Percentiles rank a stretch among this genome's conserved stretches.
phyloP scores from a whole-genome alignment of 2,329 filamentous ascomycete genomes.

The Sclerotinia nivalis region DNA sequence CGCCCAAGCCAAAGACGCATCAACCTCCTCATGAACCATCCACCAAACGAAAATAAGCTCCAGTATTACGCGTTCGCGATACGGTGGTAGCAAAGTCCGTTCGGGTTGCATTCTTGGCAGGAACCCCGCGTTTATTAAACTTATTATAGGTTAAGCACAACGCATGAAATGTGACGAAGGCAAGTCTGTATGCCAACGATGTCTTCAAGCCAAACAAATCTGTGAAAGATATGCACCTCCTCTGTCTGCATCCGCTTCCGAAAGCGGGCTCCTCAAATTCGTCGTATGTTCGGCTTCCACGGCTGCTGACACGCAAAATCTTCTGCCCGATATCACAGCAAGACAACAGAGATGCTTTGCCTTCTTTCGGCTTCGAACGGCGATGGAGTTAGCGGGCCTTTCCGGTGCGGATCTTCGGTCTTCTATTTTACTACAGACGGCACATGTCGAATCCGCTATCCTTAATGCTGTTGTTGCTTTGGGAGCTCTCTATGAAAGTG shows the following conservation, averaged over 20 bases:
- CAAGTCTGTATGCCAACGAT: constrained; percentile 31
- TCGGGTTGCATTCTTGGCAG: constrained; percentile 11
- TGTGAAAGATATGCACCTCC: constrained; percentile 33
- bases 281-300: constrained; percentile 5
- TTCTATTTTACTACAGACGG: constrained; percentile 27
- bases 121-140: neutral
- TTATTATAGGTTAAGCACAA: constrained; percentile 25
- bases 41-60: constrained; percentile 1
- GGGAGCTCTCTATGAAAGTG: constrained; percentile 27
- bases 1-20: too few relatives aligned
- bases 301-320: constrained; percentile 1
- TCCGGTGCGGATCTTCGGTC: constrained; percentile 30
- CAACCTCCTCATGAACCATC: neutral
- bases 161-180: constrained; percentile 36
- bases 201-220: constrained; percentile 27
- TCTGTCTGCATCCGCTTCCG: too few relatives aligned
- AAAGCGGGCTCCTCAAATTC: neutral
- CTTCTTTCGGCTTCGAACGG: constrained; percentile 28
- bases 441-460: constrained; percentile 28
- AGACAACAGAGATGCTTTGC: constrained; percentile 26
- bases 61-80: constrained; percentile 10
- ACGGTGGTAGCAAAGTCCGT: constrained; percentile 17
- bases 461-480: constrained; percentile 30
- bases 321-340: constrained; percentile 22
- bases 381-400: constrained; percentile 16